A percentile compares a stretch with the other conserved stretches of the same genome.
phyloP scores from a whole-genome alignment of 805 yeast species.

The Yamadazyma laniorum region DNA sequence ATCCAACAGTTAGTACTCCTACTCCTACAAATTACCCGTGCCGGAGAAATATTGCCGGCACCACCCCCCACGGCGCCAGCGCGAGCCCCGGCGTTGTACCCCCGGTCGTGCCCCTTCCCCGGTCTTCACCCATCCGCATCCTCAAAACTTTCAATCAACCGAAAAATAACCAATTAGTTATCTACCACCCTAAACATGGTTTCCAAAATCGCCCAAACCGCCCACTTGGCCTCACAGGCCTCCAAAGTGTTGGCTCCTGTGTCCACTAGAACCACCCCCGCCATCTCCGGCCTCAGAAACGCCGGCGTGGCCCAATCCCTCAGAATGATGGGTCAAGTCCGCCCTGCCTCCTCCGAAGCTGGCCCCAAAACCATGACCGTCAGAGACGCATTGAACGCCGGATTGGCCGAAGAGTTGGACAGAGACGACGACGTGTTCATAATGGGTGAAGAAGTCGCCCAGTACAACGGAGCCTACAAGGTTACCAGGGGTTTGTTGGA shows the following conservation, averaged over 20 bases:
- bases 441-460: constrained; percentile 99
- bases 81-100: too few relatives aligned
- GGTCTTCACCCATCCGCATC: constrained; percentile 32
- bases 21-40: too few relatives aligned
- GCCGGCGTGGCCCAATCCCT: constrained; percentile 8
- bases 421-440: constrained; percentile 90
- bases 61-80: too few relatives aligned
- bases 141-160: background rate
- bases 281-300: background rate
- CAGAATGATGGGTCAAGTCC: constrained; percentile 29
- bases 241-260: constrained; percentile 18
- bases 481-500: constrained; percentile 93
- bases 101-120: constrained; percentile 20
- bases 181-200: constrained; percentile 14
- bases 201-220: constrained; percentile 42
- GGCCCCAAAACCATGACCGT: constrained; percentile 74
- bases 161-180: constrained; percentile 7
- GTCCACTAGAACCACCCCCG: background rate
- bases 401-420: constrained; percentile 96
- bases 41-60: too few relatives aligned
- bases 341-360: constrained; percentile 30
- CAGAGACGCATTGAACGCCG: constrained; percentile 94
- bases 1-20: too few relatives aligned
- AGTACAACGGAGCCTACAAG: constrained; percentile 98
- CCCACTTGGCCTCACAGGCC: constrained; percentile 39